Base-by-base conservation (phyloP, 208 protist genomes). In the Leishmania gerbilli region DNA sequence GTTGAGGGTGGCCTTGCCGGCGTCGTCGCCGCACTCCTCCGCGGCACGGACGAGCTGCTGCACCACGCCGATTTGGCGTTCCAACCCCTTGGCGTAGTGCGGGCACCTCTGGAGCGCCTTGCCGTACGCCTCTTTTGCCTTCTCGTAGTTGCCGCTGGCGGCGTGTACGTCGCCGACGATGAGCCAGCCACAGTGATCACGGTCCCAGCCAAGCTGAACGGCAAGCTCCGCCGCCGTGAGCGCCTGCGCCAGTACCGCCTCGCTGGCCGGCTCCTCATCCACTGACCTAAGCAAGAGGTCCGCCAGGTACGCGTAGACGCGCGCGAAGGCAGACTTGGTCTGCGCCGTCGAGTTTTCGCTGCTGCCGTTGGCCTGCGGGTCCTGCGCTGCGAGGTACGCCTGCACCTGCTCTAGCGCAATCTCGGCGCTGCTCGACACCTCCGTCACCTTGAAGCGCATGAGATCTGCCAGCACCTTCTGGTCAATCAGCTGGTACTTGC, bases 401-500 rank as follows among this genome's bases (percentile, higher is more conserved):
- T 93, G 79, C 71, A 98, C 75, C 74, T 90, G 84, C 77, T 86
- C 79, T 47, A 93, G 78, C 58, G 93, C 95, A 17, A 82, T 90
- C n/a, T 83, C 67, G 5, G 92, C 78, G 31, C 93, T 95, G 31
- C 89, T 74, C 19, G 62, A 74, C 31, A 92, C 87, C 80, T 97
- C 92, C 49, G 80, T 81, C 56, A 89, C 77, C 79, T 95, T 95
- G 31, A 92, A 85, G 45, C 84, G 79, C 95, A 98, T 98, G 76
- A 98, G 83, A 75, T 92, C 88, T 7, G 91, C 84, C 42, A 98
- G 80, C 8, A 94, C 67, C 17, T 90, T 89, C 82, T 97, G 93
- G 80, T 97, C 91, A 64, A 97, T 92, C 6, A 96, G 83, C 65
- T 84, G 77, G 72, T 97, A 98, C 87, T 97, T 97, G 65, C 94